Percentiles rank a stretch among this genome's conserved stretches.
phyloP scores from a whole-genome alignment of 441 rosid species.

The Gossypium lobatum region DNA sequence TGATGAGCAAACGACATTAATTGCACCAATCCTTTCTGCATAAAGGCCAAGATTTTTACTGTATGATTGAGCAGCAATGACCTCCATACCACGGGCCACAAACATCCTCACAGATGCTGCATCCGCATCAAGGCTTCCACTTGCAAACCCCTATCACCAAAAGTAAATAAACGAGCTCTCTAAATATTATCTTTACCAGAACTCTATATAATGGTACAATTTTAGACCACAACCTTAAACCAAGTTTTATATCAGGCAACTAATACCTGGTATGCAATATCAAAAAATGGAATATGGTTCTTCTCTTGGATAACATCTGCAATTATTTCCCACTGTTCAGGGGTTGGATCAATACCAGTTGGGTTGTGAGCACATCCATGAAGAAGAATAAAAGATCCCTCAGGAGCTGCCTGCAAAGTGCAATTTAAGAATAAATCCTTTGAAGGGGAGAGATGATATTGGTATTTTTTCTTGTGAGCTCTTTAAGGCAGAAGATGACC shows the following conservation, averaged over 20 bases:
- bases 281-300: conserved; percentile 89
- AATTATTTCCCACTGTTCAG: conserved; percentile 83
- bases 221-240: not conserved
- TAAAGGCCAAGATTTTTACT: conserved; percentile 95
- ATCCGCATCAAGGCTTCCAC: conserved; percentile 93
- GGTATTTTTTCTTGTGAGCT: not conserved
- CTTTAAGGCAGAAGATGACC: conserved; percentile 30
- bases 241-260: conserved; percentile 8
- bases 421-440: not conserved
- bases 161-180: conserved; percentile 7
- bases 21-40: conserved; percentile 91
- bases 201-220: not conserved
- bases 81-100: conserved; percentile 82
- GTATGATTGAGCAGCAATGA: conserved; percentile 92
- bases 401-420: conserved; percentile 73
- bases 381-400: conserved; percentile 86
- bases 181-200: not conserved
- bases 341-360: conserved; percentile 95
- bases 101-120: conserved; percentile 87
- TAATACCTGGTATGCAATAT: conserved; percentile 94
- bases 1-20: conserved; percentile 82
- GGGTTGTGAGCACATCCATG: conserved; percentile 99
- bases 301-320: conserved; percentile 89
- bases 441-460: not conserved
- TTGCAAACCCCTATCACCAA: conserved; percentile 77